phyloP scores from a whole-genome alignment of 352 stramenopile species.

The Phytopythium delawarense region DNA sequence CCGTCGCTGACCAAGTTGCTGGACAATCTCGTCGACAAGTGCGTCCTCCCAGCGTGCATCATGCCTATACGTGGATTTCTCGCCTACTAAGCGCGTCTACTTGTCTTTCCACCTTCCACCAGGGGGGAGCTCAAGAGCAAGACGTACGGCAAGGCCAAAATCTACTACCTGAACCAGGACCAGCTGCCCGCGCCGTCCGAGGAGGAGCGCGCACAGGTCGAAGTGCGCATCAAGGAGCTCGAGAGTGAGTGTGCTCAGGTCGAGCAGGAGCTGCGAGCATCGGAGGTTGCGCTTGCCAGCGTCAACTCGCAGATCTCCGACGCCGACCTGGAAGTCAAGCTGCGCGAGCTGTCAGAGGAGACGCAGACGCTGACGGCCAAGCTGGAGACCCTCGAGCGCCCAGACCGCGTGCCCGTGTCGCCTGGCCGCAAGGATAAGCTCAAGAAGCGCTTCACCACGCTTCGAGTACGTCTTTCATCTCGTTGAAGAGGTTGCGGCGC shows the following conservation, averaged over 20 bases:
- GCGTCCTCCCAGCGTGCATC: conserved; percentile 6
- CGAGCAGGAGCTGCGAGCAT: conserved; percentile 58
- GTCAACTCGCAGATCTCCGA: conserved; percentile 69
- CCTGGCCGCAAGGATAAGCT: conserved; percentile 58
- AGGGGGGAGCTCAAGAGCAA: conserved; percentile 65
- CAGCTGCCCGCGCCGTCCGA: conserved; percentile 55
- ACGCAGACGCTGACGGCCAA: conserved; percentile 35
- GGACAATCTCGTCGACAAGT: conserved; percentile 66
- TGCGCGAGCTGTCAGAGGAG: conserved; percentile 47
- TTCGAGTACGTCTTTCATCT: conserved; percentile 31
- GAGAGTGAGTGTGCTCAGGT: conserved; percentile 38
- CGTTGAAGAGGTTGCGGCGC: not conserved
- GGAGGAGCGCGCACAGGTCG: conserved; percentile 29
- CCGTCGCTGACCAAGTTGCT: conserved; percentile 69
- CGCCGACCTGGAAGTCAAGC: conserved; percentile 40
- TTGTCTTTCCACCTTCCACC: not conserved
- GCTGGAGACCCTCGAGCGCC: conserved; percentile 39
- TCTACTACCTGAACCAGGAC: conserved; percentile 83
- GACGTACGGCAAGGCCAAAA: conserved; percentile 77
- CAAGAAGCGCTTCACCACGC: conserved; percentile 62
- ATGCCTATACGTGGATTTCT: not conserved
- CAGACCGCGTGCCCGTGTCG: conserved; percentile 35
- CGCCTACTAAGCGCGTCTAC: not conserved
- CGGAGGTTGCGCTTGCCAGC: conserved; percentile 33
- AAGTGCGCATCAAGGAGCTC: conserved; percentile 49